Percentiles rank a stretch among this genome's conserved stretches.
Evolutionary conservation across 2,329 filamentous ascomycete genomes (phyloP).

Genomic region (Colletotrichum liriopes): DNA sequence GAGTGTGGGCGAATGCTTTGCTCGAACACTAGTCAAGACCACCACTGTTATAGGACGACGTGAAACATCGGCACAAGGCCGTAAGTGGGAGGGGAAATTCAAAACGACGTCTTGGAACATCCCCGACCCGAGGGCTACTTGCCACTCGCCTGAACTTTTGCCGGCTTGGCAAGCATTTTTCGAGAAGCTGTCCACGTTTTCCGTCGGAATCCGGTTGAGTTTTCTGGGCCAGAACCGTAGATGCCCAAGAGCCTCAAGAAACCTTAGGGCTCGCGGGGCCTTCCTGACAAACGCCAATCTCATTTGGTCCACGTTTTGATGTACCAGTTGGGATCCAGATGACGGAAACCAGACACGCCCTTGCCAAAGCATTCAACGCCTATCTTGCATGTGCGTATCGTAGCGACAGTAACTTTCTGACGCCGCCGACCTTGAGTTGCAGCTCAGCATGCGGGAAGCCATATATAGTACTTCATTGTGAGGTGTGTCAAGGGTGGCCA

Average conservation of each 20-base stretch:
- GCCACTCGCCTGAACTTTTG: constrained; percentile 9
- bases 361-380: not conserved
- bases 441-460: not conserved
- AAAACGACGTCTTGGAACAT: constrained; percentile 3
- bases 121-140: not conserved
- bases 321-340: not conserved
- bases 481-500: not conserved
- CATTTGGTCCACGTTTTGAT: not conserved
- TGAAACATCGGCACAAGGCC: constrained; percentile 14
- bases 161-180: constrained; percentile 5
- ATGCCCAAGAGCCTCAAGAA: not conserved
- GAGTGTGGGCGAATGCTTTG: not conserved
- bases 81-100: not conserved
- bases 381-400: not conserved
- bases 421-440: not conserved
- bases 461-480: not conserved
- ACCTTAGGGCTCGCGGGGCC: not conserved
- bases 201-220: constrained; percentile 1
- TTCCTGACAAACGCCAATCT: not conserved
- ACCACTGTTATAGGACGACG: constrained; percentile 1
- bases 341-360: not conserved
- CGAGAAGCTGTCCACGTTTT: constrained; percentile 5
- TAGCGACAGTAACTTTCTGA: not conserved
- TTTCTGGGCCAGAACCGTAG: not conserved
- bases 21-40: not conserved